A percentile compares a stretch with the other conserved stretches of the same genome.
phyloP scores from a whole-genome alignment of 306 rosid genomes.

The Acacia acuminata region DNA sequence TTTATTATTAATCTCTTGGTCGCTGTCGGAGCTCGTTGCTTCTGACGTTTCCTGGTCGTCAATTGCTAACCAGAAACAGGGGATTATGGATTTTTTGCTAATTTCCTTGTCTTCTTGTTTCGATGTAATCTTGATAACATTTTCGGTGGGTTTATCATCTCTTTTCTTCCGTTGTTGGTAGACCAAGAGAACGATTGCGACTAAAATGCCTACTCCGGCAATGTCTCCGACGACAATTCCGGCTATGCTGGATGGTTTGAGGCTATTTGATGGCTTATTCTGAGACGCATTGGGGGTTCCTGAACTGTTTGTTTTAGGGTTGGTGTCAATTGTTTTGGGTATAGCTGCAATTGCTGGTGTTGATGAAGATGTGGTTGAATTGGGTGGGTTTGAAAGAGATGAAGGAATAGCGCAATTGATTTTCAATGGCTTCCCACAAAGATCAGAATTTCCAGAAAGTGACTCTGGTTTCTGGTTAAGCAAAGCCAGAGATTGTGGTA shows the following conservation, averaged over 20 bases:
- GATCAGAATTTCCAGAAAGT: conserved; percentile 64
- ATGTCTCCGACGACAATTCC: conserved; percentile 77
- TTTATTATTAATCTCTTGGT: conserved; percentile 31
- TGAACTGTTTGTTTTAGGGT: conserved; percentile 38
- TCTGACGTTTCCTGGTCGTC: conserved; percentile 73
- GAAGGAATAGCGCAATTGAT: conserved; percentile 72
- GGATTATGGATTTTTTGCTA: conserved; percentile 27
- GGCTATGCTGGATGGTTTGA: conserved; percentile 75
- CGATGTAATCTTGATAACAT: neutral
- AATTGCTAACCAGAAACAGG: conserved; percentile 60
- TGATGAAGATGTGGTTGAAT: conserved; percentile 6
- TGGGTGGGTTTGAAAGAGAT: conserved; percentile 50
- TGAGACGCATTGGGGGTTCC: conserved; percentile 34
- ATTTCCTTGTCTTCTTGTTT: conserved; percentile 17
- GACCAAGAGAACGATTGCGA: conserved; percentile 54
- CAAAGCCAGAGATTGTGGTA: conserved; percentile 63
- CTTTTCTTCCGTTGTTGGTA: conserved; percentile 55
- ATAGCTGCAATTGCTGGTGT: conserved; percentile 93
- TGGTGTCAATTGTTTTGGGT: conserved; percentile 62
- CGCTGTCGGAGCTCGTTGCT: conserved; percentile 77
- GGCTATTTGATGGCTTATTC: conserved; percentile 38
- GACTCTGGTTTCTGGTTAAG: conserved; percentile 55
- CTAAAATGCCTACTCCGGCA: conserved; percentile 59
- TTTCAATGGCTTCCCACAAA: conserved; percentile 87
- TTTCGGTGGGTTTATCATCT: neutral